phyloP scores from a whole-genome alignment of 768 basidiomycete species.

The Pholiota molesta region DNA sequence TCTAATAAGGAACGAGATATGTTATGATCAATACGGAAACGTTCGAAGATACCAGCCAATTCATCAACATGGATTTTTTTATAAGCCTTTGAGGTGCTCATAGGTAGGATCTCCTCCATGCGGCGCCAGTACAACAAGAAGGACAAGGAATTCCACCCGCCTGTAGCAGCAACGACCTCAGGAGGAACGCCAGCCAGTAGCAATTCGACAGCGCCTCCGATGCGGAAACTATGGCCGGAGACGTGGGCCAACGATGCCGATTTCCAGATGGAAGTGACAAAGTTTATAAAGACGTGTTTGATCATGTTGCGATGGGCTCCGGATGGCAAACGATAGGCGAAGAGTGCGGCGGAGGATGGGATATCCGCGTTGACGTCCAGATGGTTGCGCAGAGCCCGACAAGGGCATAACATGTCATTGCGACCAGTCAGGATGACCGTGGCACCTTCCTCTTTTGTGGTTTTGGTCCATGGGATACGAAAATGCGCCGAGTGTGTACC shows the following conservation, averaged over 20 bases:
- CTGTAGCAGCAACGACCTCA: slow-evolving; percentile 29
- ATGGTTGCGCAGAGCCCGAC: neutral
- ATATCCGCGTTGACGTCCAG: neutral
- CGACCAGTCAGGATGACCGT: slow-evolving; percentile 17
- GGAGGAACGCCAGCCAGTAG: slow-evolving; percentile 26
- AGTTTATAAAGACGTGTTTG: slow-evolving; percentile 9
- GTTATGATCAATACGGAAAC: slow-evolving; percentile 3
- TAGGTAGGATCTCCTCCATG: slow-evolving; percentile 24
- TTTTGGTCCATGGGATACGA: slow-evolving; percentile 37
- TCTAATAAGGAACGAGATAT: neutral
- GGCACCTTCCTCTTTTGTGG: slow-evolving; percentile 21
- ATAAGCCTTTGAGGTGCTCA: slow-evolving; percentile 19
- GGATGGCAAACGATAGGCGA: slow-evolving; percentile 2
- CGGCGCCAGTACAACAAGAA: slow-evolving; percentile 34
- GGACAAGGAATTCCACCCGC: slow-evolving; percentile 32
- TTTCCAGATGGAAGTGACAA: slow-evolving; percentile 13
- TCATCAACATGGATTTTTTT: slow-evolving; percentile 9
- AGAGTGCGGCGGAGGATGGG: slow-evolving; percentile 8
- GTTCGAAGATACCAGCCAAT: slow-evolving; percentile 15
- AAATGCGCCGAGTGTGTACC: slow-evolving; percentile 15
- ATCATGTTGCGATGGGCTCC: slow-evolving; percentile 10
- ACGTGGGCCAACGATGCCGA: slow-evolving; percentile 9
- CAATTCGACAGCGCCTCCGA: slow-evolving; percentile 32
- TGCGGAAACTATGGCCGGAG: slow-evolving; percentile 31
- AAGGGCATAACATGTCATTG: slow-evolving; percentile 7